A percentile compares a stretch with the other conserved stretches of the same genome.
Evolutionary conservation across 176 grass and related monocot species (phyloP).

Genomic region (Cocos nucifera): DNA sequence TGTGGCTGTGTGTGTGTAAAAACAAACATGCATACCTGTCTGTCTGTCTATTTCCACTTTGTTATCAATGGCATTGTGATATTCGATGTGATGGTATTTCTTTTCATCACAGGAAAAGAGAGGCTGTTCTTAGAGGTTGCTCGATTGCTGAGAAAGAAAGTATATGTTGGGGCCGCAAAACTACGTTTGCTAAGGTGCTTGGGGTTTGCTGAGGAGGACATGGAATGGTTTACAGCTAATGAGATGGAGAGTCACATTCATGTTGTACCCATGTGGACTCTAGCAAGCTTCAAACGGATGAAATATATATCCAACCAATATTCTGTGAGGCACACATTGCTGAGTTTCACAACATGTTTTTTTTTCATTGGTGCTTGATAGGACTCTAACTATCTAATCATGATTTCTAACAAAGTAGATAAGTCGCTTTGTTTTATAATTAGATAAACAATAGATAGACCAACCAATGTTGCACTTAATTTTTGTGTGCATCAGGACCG

Average conservation of each 20-base stretch:
- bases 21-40: too few species aligned
- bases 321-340: slow-evolving; percentile 41
- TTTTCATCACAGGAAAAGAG: slow-evolving; percentile 60
- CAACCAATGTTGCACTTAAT: too few species aligned
- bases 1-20: too few species aligned
- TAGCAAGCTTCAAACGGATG: slow-evolving; percentile 92
- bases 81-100: too few species aligned
- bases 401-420: too few species aligned
- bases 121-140: slow-evolving; percentile 75
- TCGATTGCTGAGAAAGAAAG: slow-evolving; percentile 72
- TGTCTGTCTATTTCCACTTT: too few species aligned
- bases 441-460: too few species aligned
- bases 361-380: background rate
- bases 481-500: slow-evolving; percentile 25
- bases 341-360: background rate
- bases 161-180: slow-evolving; percentile 78
- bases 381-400: too few species aligned
- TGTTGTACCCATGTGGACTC: slow-evolving; percentile 95
- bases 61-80: too few species aligned
- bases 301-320: slow-evolving; percentile 80
- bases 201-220: slow-evolving; percentile 64
- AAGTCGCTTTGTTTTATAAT: too few species aligned
- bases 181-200: slow-evolving; percentile 59
- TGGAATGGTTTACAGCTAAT: slow-evolving; percentile 87
- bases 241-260: slow-evolving; percentile 90